These are phyloP conservation scores for Sarocladium kiliense DNA, from an alignment of 2,329 filamentous ascomycete species.

Conservation along the genomic window DNA sequence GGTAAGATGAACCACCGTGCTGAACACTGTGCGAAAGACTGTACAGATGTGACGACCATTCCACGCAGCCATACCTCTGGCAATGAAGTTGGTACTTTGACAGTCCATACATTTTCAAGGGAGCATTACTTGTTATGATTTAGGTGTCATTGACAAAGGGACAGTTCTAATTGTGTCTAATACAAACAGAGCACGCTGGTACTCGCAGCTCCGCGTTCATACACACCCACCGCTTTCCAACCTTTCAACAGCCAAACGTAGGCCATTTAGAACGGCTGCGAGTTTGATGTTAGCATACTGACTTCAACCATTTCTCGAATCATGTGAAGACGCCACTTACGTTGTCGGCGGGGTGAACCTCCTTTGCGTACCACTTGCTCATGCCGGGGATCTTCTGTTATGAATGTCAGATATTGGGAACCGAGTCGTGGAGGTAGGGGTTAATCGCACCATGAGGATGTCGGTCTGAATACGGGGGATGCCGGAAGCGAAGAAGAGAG, in stretches of 20 bases:
- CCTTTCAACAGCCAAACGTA: neutral
- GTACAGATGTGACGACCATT: no score
- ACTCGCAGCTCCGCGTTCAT: slow-evolving; percentile 16
- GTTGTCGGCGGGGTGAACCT: slow-evolving; percentile 57
- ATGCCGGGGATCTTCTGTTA: slow-evolving; percentile 51
- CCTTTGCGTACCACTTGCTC: slow-evolving; percentile 44
- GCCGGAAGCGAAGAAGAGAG: slow-evolving; percentile 57
- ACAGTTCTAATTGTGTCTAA: slow-evolving; percentile 24
- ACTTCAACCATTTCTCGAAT: neutral
- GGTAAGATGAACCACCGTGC: slow-evolving; percentile 4
- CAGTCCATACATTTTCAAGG: neutral
- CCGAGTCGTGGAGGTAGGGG: neutral
- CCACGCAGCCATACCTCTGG: no score
- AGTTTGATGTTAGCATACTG: neutral
- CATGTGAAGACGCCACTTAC: slow-evolving; percentile 34
- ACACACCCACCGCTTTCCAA: slow-evolving; percentile 17
- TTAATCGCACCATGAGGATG: slow-evolving; percentile 47
- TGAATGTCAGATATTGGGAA: neutral
- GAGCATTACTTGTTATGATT: neutral
- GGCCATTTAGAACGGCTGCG: slow-evolving; percentile 35
- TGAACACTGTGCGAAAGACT: neutral
- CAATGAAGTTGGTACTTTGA: no score
- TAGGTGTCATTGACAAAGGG: slow-evolving; percentile 9
- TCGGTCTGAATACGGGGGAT: slow-evolving; percentile 56
- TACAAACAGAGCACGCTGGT: slow-evolving; percentile 24